phyloP scores from a whole-genome alignment of 441 rosid genomes.

The Populus hybrid region DNA sequence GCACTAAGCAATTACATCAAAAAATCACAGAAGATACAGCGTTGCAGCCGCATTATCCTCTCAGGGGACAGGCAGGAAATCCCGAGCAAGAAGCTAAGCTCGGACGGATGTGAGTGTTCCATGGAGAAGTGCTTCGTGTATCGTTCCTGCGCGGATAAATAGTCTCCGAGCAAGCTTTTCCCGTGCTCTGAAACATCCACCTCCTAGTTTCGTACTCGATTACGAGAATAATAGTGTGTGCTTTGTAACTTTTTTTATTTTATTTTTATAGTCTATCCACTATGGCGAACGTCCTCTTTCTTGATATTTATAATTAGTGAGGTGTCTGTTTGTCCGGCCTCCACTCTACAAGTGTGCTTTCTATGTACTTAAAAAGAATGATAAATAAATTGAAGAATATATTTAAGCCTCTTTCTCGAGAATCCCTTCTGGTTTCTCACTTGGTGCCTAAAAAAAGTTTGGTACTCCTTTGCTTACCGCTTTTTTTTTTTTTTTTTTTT shows the following conservation, averaged over 20 bases:
- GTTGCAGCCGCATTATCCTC: neutral
- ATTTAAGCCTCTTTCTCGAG: neutral
- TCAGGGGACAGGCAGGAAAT: neutral
- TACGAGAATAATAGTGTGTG: neutral
- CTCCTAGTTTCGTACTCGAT: neutral
- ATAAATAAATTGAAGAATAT: neutral
- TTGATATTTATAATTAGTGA: neutral
- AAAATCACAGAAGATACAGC: neutral
- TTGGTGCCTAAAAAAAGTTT: neutral
- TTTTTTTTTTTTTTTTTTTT: too few species aligned
- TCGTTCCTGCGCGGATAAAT: neutral
- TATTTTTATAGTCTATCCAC: neutral
- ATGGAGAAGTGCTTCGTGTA: conserved; percentile 6
- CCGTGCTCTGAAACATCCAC: neutral
- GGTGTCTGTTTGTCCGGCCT: neutral
- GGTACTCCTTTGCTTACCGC: too few species aligned
- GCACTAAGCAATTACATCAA: neutral
- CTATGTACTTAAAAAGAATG: too few species aligned
- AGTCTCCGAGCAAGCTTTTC: neutral
- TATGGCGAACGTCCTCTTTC: neutral
- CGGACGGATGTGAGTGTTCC: neutral
- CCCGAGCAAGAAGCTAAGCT: neutral
- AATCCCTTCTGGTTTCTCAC: neutral
- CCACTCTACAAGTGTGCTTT: neutral
- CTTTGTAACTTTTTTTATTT: neutral